Percentiles rank a stretch among this genome's conserved stretches.
Conservation (phyloP, 495 filamentous ascomycete species). For the Tuber magnatum region DNA sequence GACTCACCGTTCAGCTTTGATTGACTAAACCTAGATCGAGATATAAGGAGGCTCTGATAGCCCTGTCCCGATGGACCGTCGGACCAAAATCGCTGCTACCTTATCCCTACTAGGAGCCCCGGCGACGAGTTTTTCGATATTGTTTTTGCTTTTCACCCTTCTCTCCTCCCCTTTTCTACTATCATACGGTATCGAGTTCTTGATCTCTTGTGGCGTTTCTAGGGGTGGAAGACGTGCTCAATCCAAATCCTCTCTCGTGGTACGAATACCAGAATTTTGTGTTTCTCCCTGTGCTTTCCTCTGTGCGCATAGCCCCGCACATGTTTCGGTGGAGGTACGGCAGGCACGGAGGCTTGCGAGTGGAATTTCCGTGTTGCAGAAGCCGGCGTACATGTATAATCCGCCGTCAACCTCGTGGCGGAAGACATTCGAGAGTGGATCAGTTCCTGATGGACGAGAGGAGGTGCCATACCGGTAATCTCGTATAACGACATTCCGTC, state of each 20-base stretch:
- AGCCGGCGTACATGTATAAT: conserved; percentile 32
- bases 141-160: neutral
- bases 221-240: neutral
- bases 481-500: neutral
- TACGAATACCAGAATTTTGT: neutral
- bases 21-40: conserved; percentile 14
- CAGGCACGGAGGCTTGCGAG: neutral
- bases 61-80: conserved; percentile 17
- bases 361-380: conserved; percentile 31
- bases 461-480: neutral
- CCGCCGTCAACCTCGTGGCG: conserved; percentile 37
- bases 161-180: neutral
- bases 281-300: neutral
- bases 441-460: neutral
- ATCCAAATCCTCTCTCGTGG: neutral
- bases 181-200: neutral
- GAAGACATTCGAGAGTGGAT: conserved; percentile 9
- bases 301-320: neutral
- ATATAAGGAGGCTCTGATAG: conserved; percentile 7
- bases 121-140: neutral
- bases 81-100: conserved; percentile 6
- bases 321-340: neutral
- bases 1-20: conserved; percentile 14
- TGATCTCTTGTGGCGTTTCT: neutral
- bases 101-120: conserved; percentile 9